These are phyloP conservation scores for Coffea canephora DNA, from an alignment of 257 asterid species.

Conservation along the genomic window DNA sequence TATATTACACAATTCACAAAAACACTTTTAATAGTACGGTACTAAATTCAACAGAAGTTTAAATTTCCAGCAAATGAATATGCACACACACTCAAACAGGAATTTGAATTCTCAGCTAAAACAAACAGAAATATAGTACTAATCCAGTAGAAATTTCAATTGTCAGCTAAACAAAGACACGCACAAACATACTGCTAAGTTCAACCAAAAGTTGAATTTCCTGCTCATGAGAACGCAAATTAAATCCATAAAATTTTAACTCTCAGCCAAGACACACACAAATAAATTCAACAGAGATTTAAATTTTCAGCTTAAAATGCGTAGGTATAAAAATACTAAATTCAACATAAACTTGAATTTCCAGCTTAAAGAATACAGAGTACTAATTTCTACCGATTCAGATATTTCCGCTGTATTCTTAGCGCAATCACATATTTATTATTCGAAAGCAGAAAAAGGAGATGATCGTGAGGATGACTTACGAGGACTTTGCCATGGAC, in stretches of 20 bases:
- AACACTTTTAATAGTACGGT: not conserved
- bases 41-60: not conserved
- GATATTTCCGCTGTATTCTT: not conserved
- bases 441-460: not conserved
- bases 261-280: not conserved
- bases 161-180: not conserved
- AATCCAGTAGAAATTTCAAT: not conserved
- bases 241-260: not conserved
- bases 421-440: not conserved
- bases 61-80: not conserved
- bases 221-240: not conserved
- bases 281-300: not conserved
- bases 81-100: not conserved
- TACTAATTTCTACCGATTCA: not conserved
- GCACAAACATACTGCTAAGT: not conserved
- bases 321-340: not conserved
- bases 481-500: conserved; percentile 44
- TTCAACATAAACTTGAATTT: not conserved
- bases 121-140: not conserved
- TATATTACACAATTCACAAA: not conserved
- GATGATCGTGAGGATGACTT: conserved; percentile 5
- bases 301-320: not conserved
- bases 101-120: not conserved
- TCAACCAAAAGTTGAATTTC: not conserved
- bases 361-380: not conserved